These are phyloP conservation scores for Lentinula aciculospora DNA, from an alignment of 768 basidiomycete species.

Conservation along the genomic window DNA sequence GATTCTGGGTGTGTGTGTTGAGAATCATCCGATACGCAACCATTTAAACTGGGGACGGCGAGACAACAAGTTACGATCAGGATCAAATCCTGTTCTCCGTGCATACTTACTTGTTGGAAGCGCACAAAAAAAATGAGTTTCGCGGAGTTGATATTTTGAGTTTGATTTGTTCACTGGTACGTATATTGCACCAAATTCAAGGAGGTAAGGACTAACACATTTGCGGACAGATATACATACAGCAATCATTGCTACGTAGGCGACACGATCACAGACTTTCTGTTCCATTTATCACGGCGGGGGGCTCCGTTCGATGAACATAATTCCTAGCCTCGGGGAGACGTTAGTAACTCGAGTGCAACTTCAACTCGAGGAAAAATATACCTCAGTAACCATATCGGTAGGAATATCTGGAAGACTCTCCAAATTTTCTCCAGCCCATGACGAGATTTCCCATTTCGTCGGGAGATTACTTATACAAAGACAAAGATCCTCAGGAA, in stretches of 20 bases:
- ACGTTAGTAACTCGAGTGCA: not conserved
- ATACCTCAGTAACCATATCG: slow-evolving; percentile 54
- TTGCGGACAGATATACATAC: not conserved
- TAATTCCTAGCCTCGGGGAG: not conserved
- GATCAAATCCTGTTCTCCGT: not conserved
- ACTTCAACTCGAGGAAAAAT: slow-evolving; percentile 4
- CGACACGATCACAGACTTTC: slow-evolving; percentile 3
- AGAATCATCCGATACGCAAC: not conserved
- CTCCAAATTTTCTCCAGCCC: slow-evolving; percentile 49
- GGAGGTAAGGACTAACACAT: not conserved
- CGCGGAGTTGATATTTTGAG: not conserved
- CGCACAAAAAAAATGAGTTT: not conserved
- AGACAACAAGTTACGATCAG: not conserved
- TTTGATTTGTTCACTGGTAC: too few species aligned
- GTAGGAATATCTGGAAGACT: slow-evolving; percentile 54
- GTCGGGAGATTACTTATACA: slow-evolving; percentile 73
- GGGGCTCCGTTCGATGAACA: not conserved
- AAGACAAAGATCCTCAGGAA: slow-evolving; percentile 78
- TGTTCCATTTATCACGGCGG: not conserved
- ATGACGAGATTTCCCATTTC: slow-evolving; percentile 61
- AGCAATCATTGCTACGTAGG: not conserved
- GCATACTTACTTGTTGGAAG: not conserved
- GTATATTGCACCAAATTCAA: not conserved
- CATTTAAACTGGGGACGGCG: not conserved
- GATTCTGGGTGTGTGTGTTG: not conserved